Base-by-base conservation (phyloP, 1,284 basidiomycete genomes). In the Leccinum pachyderme region DNA sequence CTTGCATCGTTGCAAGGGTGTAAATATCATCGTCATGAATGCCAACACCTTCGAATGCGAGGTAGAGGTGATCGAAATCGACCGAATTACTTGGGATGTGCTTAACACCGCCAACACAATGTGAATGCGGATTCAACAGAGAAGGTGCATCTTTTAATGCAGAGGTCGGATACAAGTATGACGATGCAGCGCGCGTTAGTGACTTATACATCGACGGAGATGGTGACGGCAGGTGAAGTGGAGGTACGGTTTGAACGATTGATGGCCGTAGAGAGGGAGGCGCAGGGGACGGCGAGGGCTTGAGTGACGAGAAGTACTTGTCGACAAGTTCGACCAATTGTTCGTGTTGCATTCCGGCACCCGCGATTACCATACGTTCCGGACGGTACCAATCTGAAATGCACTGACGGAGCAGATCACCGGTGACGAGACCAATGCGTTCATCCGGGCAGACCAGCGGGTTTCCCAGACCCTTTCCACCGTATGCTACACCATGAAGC, bases 1-100 rank as follows among this genome's bases (percentile, higher is more conserved):
- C 90, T 72, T 99, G 96, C 74, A 99, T 89, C 0, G 93, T 95
- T 27, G 97, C 96, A 12, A 98, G 81, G 5, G 93, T 83, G 71
- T 96, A 99, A 49, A 99, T 91, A 73, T 98, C 96, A 24, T 91
- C 86, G 63, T 98, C 93, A 70, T 92, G 87, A 47, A 98, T 94
- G 8, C 93, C 91, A 8, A 95, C 81, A 32, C 95, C 94, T 72
- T 98, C 96, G 66, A 90, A 99, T 0, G 84, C 94, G 49, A 98
- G 79, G 70, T 98, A 97, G 47, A 98, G 79, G 72, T 98, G 96
- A 60, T 95, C 89, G 71, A 98, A 93, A 66, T 98, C 91, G 55
- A 86, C 78, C 0, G 83, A 77, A 0, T 81, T 73, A 54, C 86
- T 82, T 55, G 82, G 79, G 47, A 95, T 82, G 72, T 89, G 93